phyloP scores from a whole-genome alignment of 768 basidiomycete genomes.

The Tulasnella sp. region DNA sequence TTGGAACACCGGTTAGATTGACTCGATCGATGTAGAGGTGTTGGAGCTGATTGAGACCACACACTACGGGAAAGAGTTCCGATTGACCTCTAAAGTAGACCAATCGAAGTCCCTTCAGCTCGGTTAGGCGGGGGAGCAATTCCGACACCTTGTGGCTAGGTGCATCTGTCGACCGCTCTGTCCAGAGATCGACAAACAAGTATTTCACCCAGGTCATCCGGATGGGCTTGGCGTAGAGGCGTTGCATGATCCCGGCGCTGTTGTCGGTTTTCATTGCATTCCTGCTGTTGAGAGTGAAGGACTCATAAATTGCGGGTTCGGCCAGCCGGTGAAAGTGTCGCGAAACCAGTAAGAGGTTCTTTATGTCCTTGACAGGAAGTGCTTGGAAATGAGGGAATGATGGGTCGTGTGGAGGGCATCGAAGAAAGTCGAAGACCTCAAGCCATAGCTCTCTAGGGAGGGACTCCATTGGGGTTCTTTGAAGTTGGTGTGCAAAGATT shows the following conservation, averaged over 20 bases:
- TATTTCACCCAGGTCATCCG: not conserved
- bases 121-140: not conserved
- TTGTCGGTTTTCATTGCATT: not conserved
- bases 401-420: not conserved
- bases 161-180: not conserved
- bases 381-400: not conserved
- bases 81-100: not conserved
- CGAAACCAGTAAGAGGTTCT: not conserved
- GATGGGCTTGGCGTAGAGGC: not conserved
- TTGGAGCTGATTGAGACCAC: not conserved
- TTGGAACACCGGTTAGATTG: not conserved
- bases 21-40: not conserved
- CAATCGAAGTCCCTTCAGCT: not conserved
- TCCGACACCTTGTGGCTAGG: not conserved
- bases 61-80: not conserved
- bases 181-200: not conserved
- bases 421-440: constrained; percentile 3
- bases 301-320: constrained; percentile 1
- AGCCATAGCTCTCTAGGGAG: constrained; percentile 7
- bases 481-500: not conserved
- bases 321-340: not conserved
- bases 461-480: not conserved
- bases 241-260: not conserved
- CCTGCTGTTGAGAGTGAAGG: not conserved
- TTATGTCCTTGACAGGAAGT: not conserved